Evolutionary conservation across 208 protist genomes (phyloP).

Genomic region (Trypanosoma platydactyli): DNA sequence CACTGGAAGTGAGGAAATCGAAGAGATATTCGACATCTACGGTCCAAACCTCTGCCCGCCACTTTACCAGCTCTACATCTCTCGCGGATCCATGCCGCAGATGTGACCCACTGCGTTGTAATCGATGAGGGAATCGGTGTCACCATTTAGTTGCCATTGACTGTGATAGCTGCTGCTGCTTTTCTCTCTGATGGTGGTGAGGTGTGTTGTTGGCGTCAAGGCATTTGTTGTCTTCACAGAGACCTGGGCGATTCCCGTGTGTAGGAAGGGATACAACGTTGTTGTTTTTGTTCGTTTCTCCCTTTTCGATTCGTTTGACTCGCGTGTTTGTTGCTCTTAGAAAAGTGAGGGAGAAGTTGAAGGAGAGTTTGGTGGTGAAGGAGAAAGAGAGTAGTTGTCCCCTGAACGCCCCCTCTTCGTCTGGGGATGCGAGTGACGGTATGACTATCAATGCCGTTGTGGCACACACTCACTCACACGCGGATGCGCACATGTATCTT

Average conservation of each 20-base stretch:
- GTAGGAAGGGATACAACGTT: too few species aligned
- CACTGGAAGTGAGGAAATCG: slow-evolving; percentile 88
- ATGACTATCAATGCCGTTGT: too few species aligned
- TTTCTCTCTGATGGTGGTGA: not conserved
- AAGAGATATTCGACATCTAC: slow-evolving; percentile 91
- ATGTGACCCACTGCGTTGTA: slow-evolving; percentile 1
- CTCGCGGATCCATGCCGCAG: slow-evolving; percentile 45
- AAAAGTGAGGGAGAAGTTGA: not conserved
- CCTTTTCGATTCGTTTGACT: not conserved
- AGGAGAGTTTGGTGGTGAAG: not conserved
- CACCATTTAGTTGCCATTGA: not conserved
- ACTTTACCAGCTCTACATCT: slow-evolving; percentile 90
- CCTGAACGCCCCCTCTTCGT: too few species aligned
- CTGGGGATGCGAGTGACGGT: too few species aligned
- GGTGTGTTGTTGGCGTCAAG: too few species aligned
- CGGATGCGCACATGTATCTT: too few species aligned
- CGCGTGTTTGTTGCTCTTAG: slow-evolving; percentile 3
- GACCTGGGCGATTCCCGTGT: not conserved
- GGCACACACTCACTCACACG: too few species aligned
- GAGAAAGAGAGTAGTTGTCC: not conserved
- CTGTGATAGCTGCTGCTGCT: not conserved
- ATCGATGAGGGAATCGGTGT: not conserved
- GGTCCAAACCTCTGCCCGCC: slow-evolving; percentile 82
- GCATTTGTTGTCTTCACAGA: slow-evolving; percentile 2
- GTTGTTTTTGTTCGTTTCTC: not conserved